Conservation (phyloP, 257 asterid species). For the Vinca minor region DNA sequence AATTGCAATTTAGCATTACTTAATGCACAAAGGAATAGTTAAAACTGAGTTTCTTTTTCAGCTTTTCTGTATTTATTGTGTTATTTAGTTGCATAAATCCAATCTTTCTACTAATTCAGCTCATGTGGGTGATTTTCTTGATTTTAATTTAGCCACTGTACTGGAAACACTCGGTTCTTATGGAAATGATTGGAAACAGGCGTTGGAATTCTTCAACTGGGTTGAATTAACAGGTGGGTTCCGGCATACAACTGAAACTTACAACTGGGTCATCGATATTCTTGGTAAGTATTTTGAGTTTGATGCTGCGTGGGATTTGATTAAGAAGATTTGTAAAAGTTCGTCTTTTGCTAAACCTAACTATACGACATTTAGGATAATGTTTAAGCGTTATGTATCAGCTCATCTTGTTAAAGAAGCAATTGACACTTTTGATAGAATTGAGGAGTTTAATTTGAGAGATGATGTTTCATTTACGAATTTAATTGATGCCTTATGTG, state of each 20-base stretch:
- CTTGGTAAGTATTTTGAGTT: conserved; percentile 86
- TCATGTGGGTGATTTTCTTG: conserved; percentile 13
- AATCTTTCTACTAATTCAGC: conserved; percentile 16
- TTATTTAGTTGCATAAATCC: conserved; percentile 22
- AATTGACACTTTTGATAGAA: conserved; percentile 48
- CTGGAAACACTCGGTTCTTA: conserved; percentile 59
- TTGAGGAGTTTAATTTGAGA: conserved; percentile 54
- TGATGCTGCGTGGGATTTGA: conserved; percentile 51
- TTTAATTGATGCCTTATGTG: conserved; percentile 77
- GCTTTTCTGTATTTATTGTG: too few relatives aligned
- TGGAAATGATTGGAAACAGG: conserved; percentile 75
- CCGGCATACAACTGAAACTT: conserved; percentile 62
- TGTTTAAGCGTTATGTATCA: conserved; percentile 64
- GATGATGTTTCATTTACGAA: conserved; percentile 61
- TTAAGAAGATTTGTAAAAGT: conserved; percentile 39
- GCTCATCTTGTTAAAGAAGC: conserved; percentile 84
- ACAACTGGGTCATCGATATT: conserved; percentile 56
- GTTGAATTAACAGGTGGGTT: conserved; percentile 48
- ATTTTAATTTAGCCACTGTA: conserved; percentile 31
- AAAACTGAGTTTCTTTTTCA: too few relatives aligned
- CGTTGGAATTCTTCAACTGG: conserved; percentile 88
- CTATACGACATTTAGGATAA: conserved; percentile 63
- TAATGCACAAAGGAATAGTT: background rate
- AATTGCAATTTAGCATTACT: too few relatives aligned
- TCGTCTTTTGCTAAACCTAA: conserved; percentile 43